These are phyloP conservation scores for Alternaria longipes DNA, from an alignment of 2,329 filamentous ascomycete genomes.

Conservation along the genomic window DNA sequence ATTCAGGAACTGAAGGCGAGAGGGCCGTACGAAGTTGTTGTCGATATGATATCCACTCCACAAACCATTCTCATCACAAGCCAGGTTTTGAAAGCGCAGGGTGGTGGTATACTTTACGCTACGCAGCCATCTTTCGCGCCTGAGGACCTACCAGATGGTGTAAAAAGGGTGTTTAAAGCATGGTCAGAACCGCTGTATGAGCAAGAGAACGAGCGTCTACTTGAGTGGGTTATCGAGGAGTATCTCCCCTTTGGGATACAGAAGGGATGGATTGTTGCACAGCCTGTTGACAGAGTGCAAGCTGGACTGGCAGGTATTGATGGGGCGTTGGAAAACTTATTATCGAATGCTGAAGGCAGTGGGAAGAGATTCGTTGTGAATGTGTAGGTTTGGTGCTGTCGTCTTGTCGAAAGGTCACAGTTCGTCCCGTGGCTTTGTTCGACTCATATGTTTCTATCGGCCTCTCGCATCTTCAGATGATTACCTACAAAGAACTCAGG, in stretches of 20 bases:
- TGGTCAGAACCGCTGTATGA: conserved; percentile 1
- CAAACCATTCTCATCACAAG: not conserved
- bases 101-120: not conserved
- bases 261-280: not conserved
- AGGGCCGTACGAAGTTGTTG: not conserved
- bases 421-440: not conserved
- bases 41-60: not conserved
- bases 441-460: not conserved
- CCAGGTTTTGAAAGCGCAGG: not conserved
- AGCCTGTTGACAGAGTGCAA: not conserved
- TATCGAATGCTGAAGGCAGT: not conserved
- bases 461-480: not conserved
- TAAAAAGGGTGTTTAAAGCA: not conserved
- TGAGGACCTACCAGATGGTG: not conserved
- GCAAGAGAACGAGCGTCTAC: not conserved
- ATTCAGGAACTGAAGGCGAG: not conserved
- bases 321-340: not conserved
- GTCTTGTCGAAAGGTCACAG: not conserved
- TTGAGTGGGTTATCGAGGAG: not conserved
- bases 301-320: not conserved
- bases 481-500: no score
- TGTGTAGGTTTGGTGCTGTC: not conserved
- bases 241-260: not conserved
- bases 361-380: not conserved
- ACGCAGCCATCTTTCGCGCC: not conserved